Percentiles rank a stretch among this genome's conserved stretches.
Conservation (phyloP, 306 rosid species). For the Quercus gilva region DNA sequence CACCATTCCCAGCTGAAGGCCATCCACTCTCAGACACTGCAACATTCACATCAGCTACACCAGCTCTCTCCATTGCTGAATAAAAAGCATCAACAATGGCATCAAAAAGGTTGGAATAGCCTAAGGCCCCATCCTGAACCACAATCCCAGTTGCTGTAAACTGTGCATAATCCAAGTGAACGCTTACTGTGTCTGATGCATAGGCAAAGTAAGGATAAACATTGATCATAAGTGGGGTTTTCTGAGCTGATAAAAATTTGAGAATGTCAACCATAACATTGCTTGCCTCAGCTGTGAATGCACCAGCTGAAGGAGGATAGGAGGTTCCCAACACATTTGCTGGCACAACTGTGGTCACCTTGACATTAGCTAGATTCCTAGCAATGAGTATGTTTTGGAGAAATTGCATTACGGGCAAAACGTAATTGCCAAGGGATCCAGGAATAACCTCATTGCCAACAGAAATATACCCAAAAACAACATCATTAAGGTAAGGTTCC, state of each 20-base stretch:
- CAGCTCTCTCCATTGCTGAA: constrained; percentile 24
- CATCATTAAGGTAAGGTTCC: too few species aligned
- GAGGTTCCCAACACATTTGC: neutral
- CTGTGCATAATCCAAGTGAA: too few species aligned
- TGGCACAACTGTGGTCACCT: neutral
- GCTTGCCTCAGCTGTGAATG: neutral
- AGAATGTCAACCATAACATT: constrained; percentile 2
- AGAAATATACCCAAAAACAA: too few species aligned
- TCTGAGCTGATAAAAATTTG: neutral
- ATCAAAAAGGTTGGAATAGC: constrained; percentile 33
- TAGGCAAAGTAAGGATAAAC: constrained; percentile 42
- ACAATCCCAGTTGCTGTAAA: too few species aligned
- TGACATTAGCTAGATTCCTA: neutral
- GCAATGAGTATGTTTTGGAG: too few species aligned
- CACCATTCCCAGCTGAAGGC: constrained; percentile 37
- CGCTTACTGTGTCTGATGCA: constrained; percentile 10
- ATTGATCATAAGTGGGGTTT: constrained; percentile 34
- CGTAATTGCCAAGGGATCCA: too few species aligned
- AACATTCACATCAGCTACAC: neutral
- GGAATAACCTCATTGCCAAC: too few species aligned
- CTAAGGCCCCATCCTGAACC: too few species aligned
- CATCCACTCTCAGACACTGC: constrained; percentile 42
- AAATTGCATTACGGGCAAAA: too few species aligned
- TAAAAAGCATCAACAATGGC: constrained; percentile 33
- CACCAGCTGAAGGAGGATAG: too few species aligned